Percentiles rank a stretch among this genome's conserved stretches.
Evolutionary conservation across 1,284 basidiomycete genomes (phyloP).

Genomic region (Golubevia sp.): DNA sequence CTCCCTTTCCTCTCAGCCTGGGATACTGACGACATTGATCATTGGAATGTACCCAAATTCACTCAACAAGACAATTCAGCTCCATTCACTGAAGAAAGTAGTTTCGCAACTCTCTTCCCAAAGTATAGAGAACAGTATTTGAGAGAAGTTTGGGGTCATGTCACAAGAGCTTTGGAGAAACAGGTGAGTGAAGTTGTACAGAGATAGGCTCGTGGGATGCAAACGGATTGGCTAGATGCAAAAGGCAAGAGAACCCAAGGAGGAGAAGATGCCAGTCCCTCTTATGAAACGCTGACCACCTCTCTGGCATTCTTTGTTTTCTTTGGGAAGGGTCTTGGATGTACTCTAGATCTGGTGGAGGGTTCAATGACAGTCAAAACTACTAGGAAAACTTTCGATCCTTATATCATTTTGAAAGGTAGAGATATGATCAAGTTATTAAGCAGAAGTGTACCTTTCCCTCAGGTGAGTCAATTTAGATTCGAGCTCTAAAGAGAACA

Average conservation of each 20-base stretch:
- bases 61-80: conserved; percentile 71
- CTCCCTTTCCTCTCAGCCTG: conserved; percentile 66
- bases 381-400: conserved; percentile 95
- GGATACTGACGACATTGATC: conserved; percentile 98
- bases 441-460: conserved; percentile 81
- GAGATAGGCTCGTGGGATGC: neutral
- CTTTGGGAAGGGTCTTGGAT: conserved; percentile 74
- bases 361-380: conserved; percentile 97
- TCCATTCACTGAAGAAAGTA: conserved; percentile 90
- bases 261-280: too few species aligned
- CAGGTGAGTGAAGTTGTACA: conserved; percentile 72
- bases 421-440: conserved; percentile 94
- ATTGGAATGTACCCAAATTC: conserved; percentile 92
- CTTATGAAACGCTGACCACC: neutral
- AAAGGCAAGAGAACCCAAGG: too few species aligned
- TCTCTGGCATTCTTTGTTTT: too few species aligned
- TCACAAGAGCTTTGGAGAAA: conserved; percentile 82
- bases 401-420: conserved; percentile 93
- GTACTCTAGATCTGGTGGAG: conserved; percentile 91
- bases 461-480: conserved; percentile 57
- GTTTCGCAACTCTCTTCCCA: conserved; percentile 96
- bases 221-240: neutral
- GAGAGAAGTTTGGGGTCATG: conserved; percentile 88
- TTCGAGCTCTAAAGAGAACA: too few species aligned
- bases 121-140: conserved; percentile 98